phyloP scores from a whole-genome alignment of 345 rosid species.

The Salix koriyanagi region DNA sequence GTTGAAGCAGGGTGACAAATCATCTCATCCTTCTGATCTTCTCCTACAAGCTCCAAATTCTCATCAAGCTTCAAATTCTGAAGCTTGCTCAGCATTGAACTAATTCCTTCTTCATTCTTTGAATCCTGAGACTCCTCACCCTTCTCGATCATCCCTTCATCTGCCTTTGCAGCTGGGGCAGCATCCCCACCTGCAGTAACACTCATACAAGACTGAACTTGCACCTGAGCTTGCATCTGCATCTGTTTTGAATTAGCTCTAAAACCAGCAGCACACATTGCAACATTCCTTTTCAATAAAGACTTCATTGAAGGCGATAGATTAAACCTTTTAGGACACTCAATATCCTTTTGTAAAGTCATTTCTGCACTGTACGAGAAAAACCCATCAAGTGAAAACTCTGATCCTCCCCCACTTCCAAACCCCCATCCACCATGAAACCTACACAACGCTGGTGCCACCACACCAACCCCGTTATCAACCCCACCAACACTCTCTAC shows the following conservation, averaged over 20 bases:
- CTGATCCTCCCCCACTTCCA: slow-evolving; percentile 51
- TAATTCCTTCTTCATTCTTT: slow-evolving; percentile 50
- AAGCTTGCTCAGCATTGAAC: slow-evolving; percentile 58
- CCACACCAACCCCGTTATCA: slow-evolving; percentile 35
- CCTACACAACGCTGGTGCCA: slow-evolving; percentile 58
- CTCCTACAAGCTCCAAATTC: slow-evolving; percentile 49
- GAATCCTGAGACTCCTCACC: slow-evolving; percentile 41
- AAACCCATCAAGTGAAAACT: slow-evolving; percentile 50
- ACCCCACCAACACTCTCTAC: slow-evolving; percentile 38
- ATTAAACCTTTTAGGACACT: slow-evolving; percentile 81
- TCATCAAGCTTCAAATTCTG: slow-evolving; percentile 76
- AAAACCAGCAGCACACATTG: slow-evolving; percentile 83
- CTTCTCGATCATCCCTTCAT: slow-evolving; percentile 33
- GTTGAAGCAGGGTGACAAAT: slow-evolving; percentile 50
- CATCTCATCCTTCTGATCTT: slow-evolving; percentile 73
- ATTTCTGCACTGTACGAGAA: slow-evolving; percentile 42
- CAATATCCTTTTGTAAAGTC: slow-evolving; percentile 59
- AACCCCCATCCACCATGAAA: slow-evolving; percentile 94
- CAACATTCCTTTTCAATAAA: slow-evolving; percentile 78
- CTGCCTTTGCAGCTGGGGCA: slow-evolving; percentile 24
- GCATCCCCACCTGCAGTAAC: slow-evolving; percentile 32
- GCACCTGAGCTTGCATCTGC: slow-evolving; percentile 33
- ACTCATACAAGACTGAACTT: slow-evolving; percentile 33
- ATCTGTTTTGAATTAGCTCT: slow-evolving; percentile 62
- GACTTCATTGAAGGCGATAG: slow-evolving; percentile 81